phyloP scores from a whole-genome alignment of 768 basidiomycete species.

The Clitopilus hobsonii region DNA sequence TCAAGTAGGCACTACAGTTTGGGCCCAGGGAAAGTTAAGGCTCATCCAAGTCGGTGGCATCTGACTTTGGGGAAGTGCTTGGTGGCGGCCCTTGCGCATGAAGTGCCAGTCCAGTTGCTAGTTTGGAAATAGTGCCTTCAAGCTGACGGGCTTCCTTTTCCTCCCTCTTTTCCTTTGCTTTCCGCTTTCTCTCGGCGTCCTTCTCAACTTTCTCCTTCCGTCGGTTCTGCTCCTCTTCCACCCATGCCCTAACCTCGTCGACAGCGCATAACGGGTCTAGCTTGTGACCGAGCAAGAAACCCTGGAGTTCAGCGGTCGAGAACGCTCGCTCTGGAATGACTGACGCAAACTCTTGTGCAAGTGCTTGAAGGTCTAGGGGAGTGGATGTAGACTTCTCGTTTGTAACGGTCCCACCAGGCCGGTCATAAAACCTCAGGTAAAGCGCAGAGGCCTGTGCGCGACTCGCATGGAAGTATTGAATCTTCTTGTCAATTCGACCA shows the following conservation, averaged over 20 bases:
- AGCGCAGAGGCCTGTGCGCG: slow-evolving; percentile 40
- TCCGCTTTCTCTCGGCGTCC: too few relatives aligned
- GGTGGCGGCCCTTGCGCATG: too few relatives aligned
- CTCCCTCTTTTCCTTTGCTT: slow-evolving; percentile 22
- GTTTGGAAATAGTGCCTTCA: too few relatives aligned
- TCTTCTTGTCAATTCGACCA: slow-evolving; percentile 50
- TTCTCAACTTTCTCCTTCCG: slow-evolving; percentile 16
- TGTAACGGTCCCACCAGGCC: background rate
- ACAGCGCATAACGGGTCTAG: slow-evolving; percentile 32
- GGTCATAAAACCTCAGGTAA: slow-evolving; percentile 45
- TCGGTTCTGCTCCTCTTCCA: slow-evolving; percentile 30
- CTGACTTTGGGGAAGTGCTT: too few relatives aligned
- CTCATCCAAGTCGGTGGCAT: too few relatives aligned
- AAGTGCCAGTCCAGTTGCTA: too few relatives aligned
- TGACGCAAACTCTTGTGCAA: slow-evolving; percentile 37
- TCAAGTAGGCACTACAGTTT: too few relatives aligned
- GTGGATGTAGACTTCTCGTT: slow-evolving; percentile 13
- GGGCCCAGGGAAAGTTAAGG: too few relatives aligned
- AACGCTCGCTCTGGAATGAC: slow-evolving; percentile 43
- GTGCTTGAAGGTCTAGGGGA: slow-evolving; percentile 15
- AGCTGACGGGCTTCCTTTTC: slow-evolving; percentile 18
- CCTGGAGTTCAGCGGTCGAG: slow-evolving; percentile 59
- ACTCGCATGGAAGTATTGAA: slow-evolving; percentile 47
- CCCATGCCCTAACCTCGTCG: slow-evolving; percentile 32
- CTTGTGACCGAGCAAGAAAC: slow-evolving; percentile 46